phyloP scores from a whole-genome alignment of 2,329 filamentous ascomycete genomes.

The Xylariaceae sp. region DNA sequence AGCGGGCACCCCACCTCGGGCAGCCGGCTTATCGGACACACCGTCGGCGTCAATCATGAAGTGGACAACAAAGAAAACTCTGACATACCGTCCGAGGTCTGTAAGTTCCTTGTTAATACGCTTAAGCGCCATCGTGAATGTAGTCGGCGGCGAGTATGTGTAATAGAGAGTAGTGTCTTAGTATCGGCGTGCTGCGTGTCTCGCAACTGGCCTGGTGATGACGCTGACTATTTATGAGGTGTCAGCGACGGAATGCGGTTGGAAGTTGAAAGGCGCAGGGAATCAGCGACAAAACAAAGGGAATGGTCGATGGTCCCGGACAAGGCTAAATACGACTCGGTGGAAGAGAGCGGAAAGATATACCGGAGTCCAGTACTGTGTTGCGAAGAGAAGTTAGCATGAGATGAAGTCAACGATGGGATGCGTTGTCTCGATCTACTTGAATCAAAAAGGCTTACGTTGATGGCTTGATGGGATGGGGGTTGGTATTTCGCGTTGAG shows the following conservation, averaged over 20 bases:
- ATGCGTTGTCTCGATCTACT: not conserved
- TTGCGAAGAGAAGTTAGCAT: slow-evolving; percentile 1
- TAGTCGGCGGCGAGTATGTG: slow-evolving; percentile 14
- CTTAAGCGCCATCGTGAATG: slow-evolving; percentile 72
- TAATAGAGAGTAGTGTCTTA: slow-evolving; percentile 10
- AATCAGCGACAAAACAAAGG: not conserved
- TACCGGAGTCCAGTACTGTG: slow-evolving; percentile 8
- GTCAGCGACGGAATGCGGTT: slow-evolving; percentile 28
- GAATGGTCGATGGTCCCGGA: not conserved
- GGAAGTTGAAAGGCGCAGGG: slow-evolving; percentile 10
- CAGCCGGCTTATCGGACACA: slow-evolving; percentile 16
- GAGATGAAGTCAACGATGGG: not conserved
- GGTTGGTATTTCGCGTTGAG: not conserved
- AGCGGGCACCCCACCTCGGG: slow-evolving; percentile 26
- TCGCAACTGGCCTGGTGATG: slow-evolving; percentile 17
- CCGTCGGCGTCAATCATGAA: slow-evolving; percentile 9
- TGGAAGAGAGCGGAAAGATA: slow-evolving; percentile 4
- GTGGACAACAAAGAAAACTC: slow-evolving; percentile 11
- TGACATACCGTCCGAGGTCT: slow-evolving; percentile 76
- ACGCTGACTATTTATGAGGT: slow-evolving; percentile 23
- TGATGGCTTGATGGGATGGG: not conserved
- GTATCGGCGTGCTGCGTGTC: slow-evolving; percentile 17
- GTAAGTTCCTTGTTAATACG: slow-evolving; percentile 92
- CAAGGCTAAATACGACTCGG: slow-evolving; percentile 6
- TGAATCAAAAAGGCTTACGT: not conserved